A percentile compares a stretch with the other conserved stretches of the same genome.
phyloP scores from a whole-genome alignment of 225 moss, liverwort and hornwort genomes.

The Ulota crispa region DNA sequence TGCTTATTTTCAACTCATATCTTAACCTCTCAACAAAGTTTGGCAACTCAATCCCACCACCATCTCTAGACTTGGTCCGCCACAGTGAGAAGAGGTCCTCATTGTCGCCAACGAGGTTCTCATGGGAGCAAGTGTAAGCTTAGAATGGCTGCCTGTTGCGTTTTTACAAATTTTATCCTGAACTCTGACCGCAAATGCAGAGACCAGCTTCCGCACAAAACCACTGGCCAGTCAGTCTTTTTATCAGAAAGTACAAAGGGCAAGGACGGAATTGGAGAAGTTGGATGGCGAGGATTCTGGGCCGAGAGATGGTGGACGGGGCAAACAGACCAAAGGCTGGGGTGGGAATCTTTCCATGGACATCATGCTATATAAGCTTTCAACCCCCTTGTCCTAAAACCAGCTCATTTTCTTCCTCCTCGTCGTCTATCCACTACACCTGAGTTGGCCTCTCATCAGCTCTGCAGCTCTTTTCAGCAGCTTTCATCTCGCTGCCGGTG shows the following conservation, averaged over 20 bases:
- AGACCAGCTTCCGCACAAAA: background rate
- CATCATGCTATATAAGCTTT: background rate
- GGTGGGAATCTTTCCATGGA: background rate
- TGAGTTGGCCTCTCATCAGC: background rate
- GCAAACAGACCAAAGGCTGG: too few relatives aligned
- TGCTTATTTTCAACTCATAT: too few relatives aligned
- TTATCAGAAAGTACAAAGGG: background rate
- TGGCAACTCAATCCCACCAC: too few relatives aligned
- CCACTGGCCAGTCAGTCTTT: background rate
- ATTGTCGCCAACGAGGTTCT: background rate
- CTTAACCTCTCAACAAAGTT: too few relatives aligned
- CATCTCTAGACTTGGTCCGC: too few relatives aligned
- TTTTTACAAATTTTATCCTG: background rate
- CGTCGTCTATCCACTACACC: background rate
- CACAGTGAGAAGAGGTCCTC: too few relatives aligned
- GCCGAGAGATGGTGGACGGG: background rate
- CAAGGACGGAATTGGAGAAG: background rate
- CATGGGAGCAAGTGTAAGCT: background rate
- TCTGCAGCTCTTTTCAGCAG: background rate
- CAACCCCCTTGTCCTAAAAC: background rate
- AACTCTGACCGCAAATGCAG: background rate
- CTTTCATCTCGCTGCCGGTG: background rate
- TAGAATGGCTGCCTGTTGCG: background rate
- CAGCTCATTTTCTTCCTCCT: background rate
- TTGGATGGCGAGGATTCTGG: background rate